Conservation (phyloP, 108 stramenopile genomes). For the Nitzschia putrida region DNA sequence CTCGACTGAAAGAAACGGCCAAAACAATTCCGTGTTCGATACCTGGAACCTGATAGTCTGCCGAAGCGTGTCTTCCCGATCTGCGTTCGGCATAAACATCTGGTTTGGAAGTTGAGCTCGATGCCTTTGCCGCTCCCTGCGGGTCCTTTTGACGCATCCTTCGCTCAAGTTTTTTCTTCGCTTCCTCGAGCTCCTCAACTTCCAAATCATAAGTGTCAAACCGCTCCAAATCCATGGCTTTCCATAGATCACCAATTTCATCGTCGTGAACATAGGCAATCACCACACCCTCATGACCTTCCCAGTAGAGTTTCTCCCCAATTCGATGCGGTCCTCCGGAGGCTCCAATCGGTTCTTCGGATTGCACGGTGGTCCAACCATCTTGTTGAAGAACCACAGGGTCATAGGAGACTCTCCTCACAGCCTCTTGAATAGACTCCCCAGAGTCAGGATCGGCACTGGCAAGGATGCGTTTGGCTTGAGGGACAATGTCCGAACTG, state of each 20-base stretch:
- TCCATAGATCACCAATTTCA: conserved; percentile 84
- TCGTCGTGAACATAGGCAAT: conserved; percentile 81
- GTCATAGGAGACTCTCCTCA: conserved; percentile 67
- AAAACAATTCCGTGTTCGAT: conserved; percentile 84
- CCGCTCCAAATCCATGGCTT: conserved; percentile 77
- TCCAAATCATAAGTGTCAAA: conserved; percentile 83
- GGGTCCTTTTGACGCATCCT: conserved; percentile 41
- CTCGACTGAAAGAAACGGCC: conserved; percentile 54
- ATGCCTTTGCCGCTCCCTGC: conserved; percentile 1
- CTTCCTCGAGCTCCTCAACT: conserved; percentile 70
- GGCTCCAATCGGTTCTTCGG: conserved; percentile 54
- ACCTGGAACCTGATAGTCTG: conserved; percentile 66
- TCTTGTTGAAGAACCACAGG: conserved; percentile 75
- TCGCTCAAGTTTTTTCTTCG: conserved; percentile 64
- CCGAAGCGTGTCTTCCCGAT: conserved; percentile 56
- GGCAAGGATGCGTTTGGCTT: conserved; percentile 69
- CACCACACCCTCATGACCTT: conserved; percentile 71
- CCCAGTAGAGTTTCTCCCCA: conserved; percentile 65
- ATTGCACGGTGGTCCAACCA: conserved; percentile 79
- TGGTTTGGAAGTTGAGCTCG: neutral
- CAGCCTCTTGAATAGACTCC: conserved; percentile 38
- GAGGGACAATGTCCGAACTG: conserved; percentile 54
- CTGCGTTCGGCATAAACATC: conserved; percentile 1
- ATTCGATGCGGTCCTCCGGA: conserved; percentile 72
- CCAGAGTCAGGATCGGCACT: conserved; percentile 25